A percentile compares a stretch with the other conserved stretches of the same genome.
These are phyloP conservation scores for Candida mattraensis DNA, from an alignment of 805 yeast genomes.

Conservation along the genomic window DNA sequence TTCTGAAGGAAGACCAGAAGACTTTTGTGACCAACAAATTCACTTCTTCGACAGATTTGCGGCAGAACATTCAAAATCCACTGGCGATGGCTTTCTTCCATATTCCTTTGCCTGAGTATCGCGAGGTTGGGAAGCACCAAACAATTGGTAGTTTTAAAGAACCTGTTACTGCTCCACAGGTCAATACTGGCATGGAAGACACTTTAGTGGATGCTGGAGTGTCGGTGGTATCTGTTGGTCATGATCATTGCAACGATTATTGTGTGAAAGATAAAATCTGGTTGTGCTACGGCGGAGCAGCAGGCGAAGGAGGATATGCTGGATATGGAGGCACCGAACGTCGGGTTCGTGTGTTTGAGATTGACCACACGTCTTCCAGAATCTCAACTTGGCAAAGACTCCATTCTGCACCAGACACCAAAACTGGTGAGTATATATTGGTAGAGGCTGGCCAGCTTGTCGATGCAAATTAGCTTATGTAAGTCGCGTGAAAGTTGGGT, in stretches of 20 bases:
- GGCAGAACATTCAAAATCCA: slow-evolving; percentile 31
- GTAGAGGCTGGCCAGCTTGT: too few relatives aligned
- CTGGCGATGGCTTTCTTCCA: slow-evolving; percentile 91
- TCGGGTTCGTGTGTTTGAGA: slow-evolving; percentile 68
- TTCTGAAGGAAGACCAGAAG: slow-evolving; percentile 49
- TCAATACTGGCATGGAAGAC: slow-evolving; percentile 65
- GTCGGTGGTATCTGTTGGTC: slow-evolving; percentile 78
- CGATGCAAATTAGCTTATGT: too few relatives aligned
- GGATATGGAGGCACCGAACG: slow-evolving; percentile 90
- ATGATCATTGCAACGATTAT: slow-evolving; percentile 93
- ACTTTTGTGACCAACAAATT: slow-evolving; percentile 14
- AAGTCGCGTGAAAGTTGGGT: too few relatives aligned
- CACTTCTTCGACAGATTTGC: slow-evolving; percentile 10
- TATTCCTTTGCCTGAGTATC: slow-evolving; percentile 87
- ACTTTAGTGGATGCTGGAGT: slow-evolving; percentile 68
- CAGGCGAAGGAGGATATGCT: slow-evolving; percentile 95
- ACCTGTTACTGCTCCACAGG: slow-evolving; percentile 73
- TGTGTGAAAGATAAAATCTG: slow-evolving; percentile 69
- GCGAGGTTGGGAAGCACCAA: slow-evolving; percentile 38
- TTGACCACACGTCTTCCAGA: slow-evolving; percentile 49
- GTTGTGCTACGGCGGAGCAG: slow-evolving; percentile 93
- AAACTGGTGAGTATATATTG: slow-evolving; percentile 11
- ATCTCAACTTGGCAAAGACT: slow-evolving; percentile 74
- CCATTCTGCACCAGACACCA: slow-evolving; percentile 49
- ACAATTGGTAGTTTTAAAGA: slow-evolving; percentile 69